Evolutionary conservation across 495 filamentous ascomycete species (phyloP).

Genomic region (Aspergillus sclerotiicarbonarius): DNA sequence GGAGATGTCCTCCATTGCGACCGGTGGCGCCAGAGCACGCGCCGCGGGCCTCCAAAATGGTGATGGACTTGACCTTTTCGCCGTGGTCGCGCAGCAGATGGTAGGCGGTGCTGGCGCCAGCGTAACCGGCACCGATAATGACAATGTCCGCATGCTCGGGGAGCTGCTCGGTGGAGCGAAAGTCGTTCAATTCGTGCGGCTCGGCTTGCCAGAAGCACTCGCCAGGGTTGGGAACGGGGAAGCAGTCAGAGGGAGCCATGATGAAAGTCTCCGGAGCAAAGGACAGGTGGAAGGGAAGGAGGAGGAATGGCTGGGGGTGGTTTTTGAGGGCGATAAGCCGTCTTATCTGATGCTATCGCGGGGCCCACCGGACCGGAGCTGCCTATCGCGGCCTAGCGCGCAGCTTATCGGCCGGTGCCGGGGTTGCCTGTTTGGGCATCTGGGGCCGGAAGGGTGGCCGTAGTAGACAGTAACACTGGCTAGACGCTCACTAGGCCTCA

Average conservation of each 20-base stretch:
- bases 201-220: constrained; percentile 63
- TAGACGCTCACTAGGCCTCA: neutral
- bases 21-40: constrained; percentile 42
- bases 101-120: constrained; percentile 60
- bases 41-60: constrained; percentile 38
- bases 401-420: neutral
- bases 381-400: neutral
- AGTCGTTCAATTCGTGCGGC: constrained; percentile 52
- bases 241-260: constrained; percentile 6
- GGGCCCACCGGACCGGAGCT: neutral
- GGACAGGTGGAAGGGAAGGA: neutral
- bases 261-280: neutral
- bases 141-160: constrained; percentile 56
- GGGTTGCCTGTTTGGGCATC: neutral
- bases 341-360: neutral
- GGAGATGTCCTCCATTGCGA: constrained; percentile 36
- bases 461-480: no score
- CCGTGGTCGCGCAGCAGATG: constrained; percentile 45
- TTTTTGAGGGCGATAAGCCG: neutral
- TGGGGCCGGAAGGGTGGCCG: neutral
- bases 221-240: constrained; percentile 55
- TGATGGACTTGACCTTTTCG: constrained; percentile 20
- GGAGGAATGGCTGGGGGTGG: neutral
- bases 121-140: constrained; percentile 70
- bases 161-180: constrained; percentile 46